These are phyloP conservation scores for Streptanthus diversifolius DNA, from an alignment of 345 rosid genomes.

Conservation along the genomic window DNA sequence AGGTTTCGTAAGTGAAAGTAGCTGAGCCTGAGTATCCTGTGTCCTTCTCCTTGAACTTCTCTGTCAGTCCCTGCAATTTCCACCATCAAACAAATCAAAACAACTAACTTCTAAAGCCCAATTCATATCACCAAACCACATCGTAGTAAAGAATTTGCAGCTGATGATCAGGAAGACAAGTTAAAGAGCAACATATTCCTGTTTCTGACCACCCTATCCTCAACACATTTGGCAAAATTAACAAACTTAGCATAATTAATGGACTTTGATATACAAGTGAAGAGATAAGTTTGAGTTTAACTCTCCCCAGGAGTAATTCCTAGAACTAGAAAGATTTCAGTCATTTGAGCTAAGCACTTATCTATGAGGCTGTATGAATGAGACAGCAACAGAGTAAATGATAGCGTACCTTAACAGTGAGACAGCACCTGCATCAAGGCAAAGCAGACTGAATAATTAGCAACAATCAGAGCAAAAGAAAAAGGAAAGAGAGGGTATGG, in stretches of 20 bases:
- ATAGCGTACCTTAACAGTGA: constrained; percentile 75
- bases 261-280: not conserved
- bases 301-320: not conserved
- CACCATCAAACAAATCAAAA: not conserved
- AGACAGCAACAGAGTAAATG: not conserved
- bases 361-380: not conserved
- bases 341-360: not conserved
- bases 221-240: not conserved
- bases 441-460: not conserved
- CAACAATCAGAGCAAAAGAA: not conserved
- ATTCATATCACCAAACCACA: constrained; percentile 3
- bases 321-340: not conserved
- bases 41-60: constrained; percentile 90
- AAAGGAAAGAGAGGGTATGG: not conserved
- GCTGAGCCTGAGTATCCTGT: constrained; percentile 62
- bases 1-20: constrained; percentile 67
- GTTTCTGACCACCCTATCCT: not conserved
- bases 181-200: not conserved
- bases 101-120: not conserved
- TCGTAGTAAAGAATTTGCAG: not conserved
- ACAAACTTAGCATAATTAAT: constrained; percentile 12
- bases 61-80: constrained; percentile 71
- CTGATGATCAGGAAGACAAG: not conserved
- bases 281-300: not conserved
- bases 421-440: constrained; percentile 73